Percentiles rank a stretch among this genome's conserved stretches.
Conservation (phyloP, 164 flowering plant genomes). For the Vitis cinerea region DNA sequence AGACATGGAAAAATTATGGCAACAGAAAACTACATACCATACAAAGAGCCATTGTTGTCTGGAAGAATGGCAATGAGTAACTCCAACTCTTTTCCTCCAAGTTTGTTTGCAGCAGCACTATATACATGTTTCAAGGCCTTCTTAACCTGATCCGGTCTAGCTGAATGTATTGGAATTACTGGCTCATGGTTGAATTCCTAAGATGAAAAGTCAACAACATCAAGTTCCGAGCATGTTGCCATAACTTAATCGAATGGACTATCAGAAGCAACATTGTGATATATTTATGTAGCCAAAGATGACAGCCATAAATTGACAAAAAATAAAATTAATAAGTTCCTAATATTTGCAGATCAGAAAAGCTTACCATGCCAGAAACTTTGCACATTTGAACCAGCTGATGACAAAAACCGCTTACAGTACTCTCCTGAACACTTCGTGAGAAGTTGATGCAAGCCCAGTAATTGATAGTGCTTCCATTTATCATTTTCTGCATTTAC, state of each 20-base stretch:
- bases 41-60: slow-evolving; percentile 52
- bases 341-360: too few relatives aligned
- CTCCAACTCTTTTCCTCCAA: slow-evolving; percentile 50
- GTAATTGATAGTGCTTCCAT: slow-evolving; percentile 57
- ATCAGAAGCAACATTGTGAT: too few relatives aligned
- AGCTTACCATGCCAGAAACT: slow-evolving; percentile 61
- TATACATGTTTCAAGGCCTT: slow-evolving; percentile 45
- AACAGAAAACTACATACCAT: slow-evolving; percentile 35
- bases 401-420: slow-evolving; percentile 53
- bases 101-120: slow-evolving; percentile 31
- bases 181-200: slow-evolving; percentile 63
- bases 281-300: too few relatives aligned
- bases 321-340: too few relatives aligned
- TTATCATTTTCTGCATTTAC: slow-evolving; percentile 50
- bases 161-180: slow-evolving; percentile 40
- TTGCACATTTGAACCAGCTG: slow-evolving; percentile 64
- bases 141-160: slow-evolving; percentile 56
- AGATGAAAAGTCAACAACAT: background rate
- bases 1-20: background rate
- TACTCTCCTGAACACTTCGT: slow-evolving; percentile 48
- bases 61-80: slow-evolving; percentile 50
- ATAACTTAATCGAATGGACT: too few relatives aligned
- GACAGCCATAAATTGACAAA: too few relatives aligned
- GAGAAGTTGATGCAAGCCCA: slow-evolving; percentile 77
- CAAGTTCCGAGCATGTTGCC: too few relatives aligned